These are phyloP conservation scores for Fusarium metavorans DNA, from an alignment of 2,329 filamentous ascomycete species.

Conservation along the genomic window DNA sequence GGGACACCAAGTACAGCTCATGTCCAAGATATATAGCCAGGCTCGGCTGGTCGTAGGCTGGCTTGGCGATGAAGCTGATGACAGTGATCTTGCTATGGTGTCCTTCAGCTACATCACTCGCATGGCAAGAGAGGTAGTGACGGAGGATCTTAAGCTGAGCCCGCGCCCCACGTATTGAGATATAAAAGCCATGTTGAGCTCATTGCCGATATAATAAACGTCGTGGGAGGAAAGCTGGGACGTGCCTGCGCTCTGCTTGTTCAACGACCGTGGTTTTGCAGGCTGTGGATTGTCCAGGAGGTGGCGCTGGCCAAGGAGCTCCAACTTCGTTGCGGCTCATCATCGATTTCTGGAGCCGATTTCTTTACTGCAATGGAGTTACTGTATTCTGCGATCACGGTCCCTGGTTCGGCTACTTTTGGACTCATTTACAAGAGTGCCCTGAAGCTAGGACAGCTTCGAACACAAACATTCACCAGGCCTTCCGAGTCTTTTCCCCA, in stretches of 20 bases:
- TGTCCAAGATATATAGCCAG: neutral
- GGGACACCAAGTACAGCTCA: neutral
- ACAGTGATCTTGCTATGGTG: neutral
- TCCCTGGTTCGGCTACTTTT: too few relatives aligned
- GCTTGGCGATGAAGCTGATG: neutral
- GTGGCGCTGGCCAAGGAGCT: neutral
- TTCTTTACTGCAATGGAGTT: too few relatives aligned
- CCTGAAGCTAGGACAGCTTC: neutral
- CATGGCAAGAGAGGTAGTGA: neutral
- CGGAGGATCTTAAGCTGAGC: accelerated
- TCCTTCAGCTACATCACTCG: neutral
- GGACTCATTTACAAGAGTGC: neutral
- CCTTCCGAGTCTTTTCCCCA: neutral
- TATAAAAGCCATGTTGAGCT: neutral
- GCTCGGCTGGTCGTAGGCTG: neutral
- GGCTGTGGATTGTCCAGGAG: neutral
- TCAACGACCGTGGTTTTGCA: neutral
- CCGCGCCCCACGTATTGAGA: neutral
- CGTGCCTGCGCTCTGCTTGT: neutral
- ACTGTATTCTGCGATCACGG: too few relatives aligned
- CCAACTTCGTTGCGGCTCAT: neutral
- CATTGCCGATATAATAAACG: too few relatives aligned
- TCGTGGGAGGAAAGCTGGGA: too few relatives aligned
- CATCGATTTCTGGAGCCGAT: neutral
- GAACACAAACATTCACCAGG: neutral